Conservation (phyloP, 163 green algal genomes). For the Chloromonas sp. region DNA sequence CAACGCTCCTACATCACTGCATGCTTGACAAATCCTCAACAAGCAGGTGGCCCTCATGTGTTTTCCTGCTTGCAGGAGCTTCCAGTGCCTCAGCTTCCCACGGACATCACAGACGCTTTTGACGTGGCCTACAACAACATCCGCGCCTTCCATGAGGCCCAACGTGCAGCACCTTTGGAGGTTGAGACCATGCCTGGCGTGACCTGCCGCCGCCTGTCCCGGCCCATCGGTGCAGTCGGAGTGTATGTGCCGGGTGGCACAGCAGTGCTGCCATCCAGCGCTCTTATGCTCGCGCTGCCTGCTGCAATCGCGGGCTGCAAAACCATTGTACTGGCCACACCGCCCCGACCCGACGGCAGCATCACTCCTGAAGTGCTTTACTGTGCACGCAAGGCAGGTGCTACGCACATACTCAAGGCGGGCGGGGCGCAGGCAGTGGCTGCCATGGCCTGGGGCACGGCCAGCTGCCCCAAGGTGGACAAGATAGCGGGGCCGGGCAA, state of each 20-base stretch:
- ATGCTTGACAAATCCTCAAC: too few species aligned
- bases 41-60: too few species aligned
- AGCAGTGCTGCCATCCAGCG: slow-evolving; percentile 79
- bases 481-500: slow-evolving; percentile 97
- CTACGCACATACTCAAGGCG: slow-evolving; percentile 93
- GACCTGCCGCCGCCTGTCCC: slow-evolving; percentile 71
- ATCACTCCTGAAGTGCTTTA: slow-evolving; percentile 89
- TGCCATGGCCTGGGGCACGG: slow-evolving; percentile 91
- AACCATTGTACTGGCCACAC: slow-evolving; percentile 93
- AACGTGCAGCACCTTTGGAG: slow-evolving; percentile 57
- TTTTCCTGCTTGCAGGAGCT: slow-evolving; percentile 52
- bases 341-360: slow-evolving; percentile 77
- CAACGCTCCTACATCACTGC: too few species aligned
- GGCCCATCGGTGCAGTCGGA: slow-evolving; percentile 82
- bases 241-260: slow-evolving; percentile 98
- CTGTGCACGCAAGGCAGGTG: slow-evolving; percentile 90
- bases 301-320: slow-evolving; percentile 88
- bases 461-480: slow-evolving; percentile 91
- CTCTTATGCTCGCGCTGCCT: slow-evolving; percentile 90
- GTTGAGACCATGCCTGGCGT: slow-evolving; percentile 98
- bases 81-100: slow-evolving; percentile 65
- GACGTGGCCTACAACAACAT: slow-evolving; percentile 95
- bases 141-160: slow-evolving; percentile 85
- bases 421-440: slow-evolving; percentile 91
- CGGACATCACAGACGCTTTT: slow-evolving; percentile 76